phyloP scores from a whole-genome alignment of 805 yeast genomes.

The Candida hungchunana region DNA sequence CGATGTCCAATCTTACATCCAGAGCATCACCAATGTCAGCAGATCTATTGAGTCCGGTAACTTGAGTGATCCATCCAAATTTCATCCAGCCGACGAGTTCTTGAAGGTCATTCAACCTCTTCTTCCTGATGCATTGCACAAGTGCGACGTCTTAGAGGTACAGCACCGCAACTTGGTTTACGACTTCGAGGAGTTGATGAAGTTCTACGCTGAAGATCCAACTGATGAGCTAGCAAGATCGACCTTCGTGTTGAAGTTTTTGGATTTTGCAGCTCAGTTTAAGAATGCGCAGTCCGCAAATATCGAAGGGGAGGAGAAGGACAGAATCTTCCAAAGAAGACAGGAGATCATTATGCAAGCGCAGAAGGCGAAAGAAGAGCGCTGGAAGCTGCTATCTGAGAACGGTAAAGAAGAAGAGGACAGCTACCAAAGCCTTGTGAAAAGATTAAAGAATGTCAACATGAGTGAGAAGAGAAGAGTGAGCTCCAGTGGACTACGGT shows the following conservation, averaged over 20 bases:
- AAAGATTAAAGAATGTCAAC: conserved; percentile 79
- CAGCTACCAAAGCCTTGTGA: conserved; percentile 81
- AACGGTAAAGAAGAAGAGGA: conserved; percentile 20
- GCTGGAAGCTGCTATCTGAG: conserved; percentile 20
- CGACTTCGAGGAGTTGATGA: conserved; percentile 70
- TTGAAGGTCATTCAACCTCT: conserved; percentile 57
- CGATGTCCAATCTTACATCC: conserved; percentile 65
- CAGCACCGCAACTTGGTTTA: conserved; percentile 59
- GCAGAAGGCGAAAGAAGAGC: conserved; percentile 17
- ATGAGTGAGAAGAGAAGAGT: conserved; percentile 34
- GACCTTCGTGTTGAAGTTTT: conserved; percentile 72
- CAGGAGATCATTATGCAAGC: conserved; percentile 46
- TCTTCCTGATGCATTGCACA: conserved; percentile 70
- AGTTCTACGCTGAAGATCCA: conserved; percentile 86
- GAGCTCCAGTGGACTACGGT: conserved; percentile 14
- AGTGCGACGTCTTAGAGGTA: conserved; percentile 58
- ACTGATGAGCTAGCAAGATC: conserved; percentile 61
- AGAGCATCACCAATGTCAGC: conserved; percentile 62
- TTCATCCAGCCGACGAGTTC: conserved; percentile 83
- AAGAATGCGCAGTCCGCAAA: conserved; percentile 79
- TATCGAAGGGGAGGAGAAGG: conserved; percentile 75
- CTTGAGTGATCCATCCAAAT: conserved; percentile 66
- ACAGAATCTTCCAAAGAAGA: conserved; percentile 69
- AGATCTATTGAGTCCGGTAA: conserved; percentile 78
- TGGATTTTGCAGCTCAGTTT: conserved; percentile 75